Conservation (phyloP, 768 basidiomycete species). For the Neoboletus subvelutipes region DNA sequence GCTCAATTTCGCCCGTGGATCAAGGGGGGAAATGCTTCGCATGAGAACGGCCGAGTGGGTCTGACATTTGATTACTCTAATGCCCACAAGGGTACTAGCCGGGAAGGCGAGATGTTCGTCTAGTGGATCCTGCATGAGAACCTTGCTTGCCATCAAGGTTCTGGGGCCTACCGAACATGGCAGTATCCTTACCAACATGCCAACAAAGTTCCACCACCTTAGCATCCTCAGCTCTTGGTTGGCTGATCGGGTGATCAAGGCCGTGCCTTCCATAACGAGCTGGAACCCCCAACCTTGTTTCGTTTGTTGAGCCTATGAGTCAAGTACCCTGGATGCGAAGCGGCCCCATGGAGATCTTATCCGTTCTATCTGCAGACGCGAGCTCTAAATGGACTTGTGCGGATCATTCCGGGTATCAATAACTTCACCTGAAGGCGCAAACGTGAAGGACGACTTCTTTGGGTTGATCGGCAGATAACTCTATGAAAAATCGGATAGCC, state of each 20-base stretch:
- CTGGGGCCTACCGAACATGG: constrained; percentile 16
- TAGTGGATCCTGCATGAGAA: constrained; percentile 24
- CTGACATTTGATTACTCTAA: constrained; percentile 5
- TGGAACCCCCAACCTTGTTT: constrained; percentile 21
- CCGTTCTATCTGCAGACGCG: constrained; percentile 25
- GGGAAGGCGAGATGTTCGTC: constrained; percentile 6
- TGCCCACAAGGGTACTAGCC: constrained; percentile 5
- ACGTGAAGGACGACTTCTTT: constrained; percentile 13
- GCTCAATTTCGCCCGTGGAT: background rate
- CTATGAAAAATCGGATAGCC: background rate
- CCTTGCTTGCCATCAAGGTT: constrained; percentile 14
- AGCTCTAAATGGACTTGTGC: constrained; percentile 17
- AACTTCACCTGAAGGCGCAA: constrained; percentile 16
- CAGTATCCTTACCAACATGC: constrained; percentile 12
- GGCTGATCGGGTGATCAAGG: constrained; percentile 15
- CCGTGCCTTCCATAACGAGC: constrained; percentile 11
- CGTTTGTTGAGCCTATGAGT: constrained; percentile 12
- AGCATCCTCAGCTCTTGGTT: background rate
- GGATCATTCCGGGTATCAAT: constrained; percentile 31
- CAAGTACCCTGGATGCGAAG: constrained; percentile 23
- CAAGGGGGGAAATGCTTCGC: constrained; percentile 10
- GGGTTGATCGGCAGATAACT: constrained; percentile 13
- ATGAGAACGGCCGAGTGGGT: constrained; percentile 14
- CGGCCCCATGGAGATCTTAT: constrained; percentile 13
- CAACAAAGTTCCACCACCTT: constrained; percentile 7